These are phyloP conservation scores for Coprinopsis marcescibilis DNA, from an alignment of 768 basidiomycete genomes.

Conservation along the genomic window DNA sequence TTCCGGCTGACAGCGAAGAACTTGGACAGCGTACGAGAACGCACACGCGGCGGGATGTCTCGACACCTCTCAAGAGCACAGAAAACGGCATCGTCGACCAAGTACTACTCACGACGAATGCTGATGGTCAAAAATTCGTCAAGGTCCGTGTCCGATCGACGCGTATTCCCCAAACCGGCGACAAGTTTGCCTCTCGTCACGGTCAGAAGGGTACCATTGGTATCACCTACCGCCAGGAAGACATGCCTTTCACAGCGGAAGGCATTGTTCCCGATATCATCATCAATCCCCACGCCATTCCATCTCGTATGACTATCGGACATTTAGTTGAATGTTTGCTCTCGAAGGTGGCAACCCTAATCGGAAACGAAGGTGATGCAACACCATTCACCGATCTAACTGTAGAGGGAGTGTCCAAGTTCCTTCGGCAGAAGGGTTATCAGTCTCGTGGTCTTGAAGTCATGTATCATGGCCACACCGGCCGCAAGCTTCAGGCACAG, in stretches of 20 bases:
- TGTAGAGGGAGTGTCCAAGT: constrained; percentile 94
- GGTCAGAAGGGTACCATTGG: constrained; percentile 99
- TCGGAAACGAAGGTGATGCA: constrained; percentile 96
- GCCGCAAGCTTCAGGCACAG: constrained; percentile 96
- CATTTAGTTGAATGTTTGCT: constrained; percentile 98
- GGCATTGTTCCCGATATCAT: constrained; percentile 96
- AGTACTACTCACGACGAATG: constrained; percentile 93
- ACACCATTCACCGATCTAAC: constrained; percentile 98
- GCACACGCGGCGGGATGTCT: constrained; percentile 93
- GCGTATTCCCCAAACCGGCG: constrained; percentile 95
- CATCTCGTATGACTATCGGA: constrained; percentile 99
- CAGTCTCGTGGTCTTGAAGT: constrained; percentile 96
- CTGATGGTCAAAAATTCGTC: constrained; percentile 95
- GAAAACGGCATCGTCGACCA: constrained; percentile 98
- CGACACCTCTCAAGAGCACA: constrained; percentile 95
- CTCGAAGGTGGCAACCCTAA: constrained; percentile 92
- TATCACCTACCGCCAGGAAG: constrained; percentile 98
- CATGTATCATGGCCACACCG: constrained; percentile 99
- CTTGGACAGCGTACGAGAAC: constrained; percentile 91
- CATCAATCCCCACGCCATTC: constrained; percentile 99
- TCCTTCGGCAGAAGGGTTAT: constrained; percentile 85
- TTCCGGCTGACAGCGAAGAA: constrained; percentile 95
- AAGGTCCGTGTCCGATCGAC: constrained; percentile 96
- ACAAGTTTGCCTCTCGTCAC: constrained; percentile 99
- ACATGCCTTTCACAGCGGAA: constrained; percentile 98